Base-by-base conservation (phyloP, 306 rosid species). In the Lathyrus oleraceus region DNA sequence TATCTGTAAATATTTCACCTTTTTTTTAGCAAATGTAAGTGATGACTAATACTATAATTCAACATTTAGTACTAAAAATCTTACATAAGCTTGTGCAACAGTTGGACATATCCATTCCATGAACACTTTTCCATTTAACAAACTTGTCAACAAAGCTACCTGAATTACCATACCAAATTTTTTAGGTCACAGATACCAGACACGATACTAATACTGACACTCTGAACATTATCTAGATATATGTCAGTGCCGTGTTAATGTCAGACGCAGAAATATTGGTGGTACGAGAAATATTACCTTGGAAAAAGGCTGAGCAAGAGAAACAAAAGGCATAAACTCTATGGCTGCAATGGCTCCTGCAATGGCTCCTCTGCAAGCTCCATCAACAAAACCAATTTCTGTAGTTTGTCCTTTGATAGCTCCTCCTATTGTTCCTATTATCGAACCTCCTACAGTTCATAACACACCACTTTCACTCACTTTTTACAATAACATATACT, bases 291-390 rank as follows among this genome's bases (percentile, higher is more conserved):
- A 21, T 27, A 2, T 21, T 48, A 82, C 86, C 83, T 74, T 70
- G 30, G 78, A 74, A 5, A 74, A 8, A 23, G 80, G 5, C 45
- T 40, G 5, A 66, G 43, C 64, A 44, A 15, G 14, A 53, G 60
- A 51, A 10, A 5, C n/a, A 60, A 61, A 62, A 67, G 73, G 70
- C 7, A 61, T 14, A 67, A 79, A 45, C 72, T 71, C 71, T 2
- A 82, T 28, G 49, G 81, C 81, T 9, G 86, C 86, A 79, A 82
- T 82, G 44, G 86, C 83, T 25, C 86, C 86, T 38, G 71, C 52
- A 5, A 82, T 60, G 15, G 86, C 86, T 82, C 86, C 86, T 63
- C 76, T 82, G 5, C 81, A 62, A 45, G 86, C 86, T 4, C 86
- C 86, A 75, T 82, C 86, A 78, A 79, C 76, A 62, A 82, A 67